Evolutionary conservation across 2,329 filamentous ascomycete species (phyloP), one percentile per base, ranked within the genome.

Genomic region (Metarhizium anisopliae): DNA sequence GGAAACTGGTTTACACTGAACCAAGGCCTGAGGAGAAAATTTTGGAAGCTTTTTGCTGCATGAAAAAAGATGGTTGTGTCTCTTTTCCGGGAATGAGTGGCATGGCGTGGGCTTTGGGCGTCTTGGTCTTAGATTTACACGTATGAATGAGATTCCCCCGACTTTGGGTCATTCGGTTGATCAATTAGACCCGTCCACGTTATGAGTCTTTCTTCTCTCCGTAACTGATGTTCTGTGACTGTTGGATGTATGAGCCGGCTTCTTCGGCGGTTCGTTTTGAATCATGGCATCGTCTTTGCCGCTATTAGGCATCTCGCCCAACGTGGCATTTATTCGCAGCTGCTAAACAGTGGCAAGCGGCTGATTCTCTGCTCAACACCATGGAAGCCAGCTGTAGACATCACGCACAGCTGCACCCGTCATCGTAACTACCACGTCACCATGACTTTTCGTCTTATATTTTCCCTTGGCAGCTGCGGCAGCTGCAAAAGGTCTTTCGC

Each of bases 91-190:
- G 16, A 25, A 29, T 51, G 30, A 38, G 47, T 47, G 55, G 55
- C 53, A 40, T 54, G 53, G 51, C 51, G 55, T 52, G 58, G 55
- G 51, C 55, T 59, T 52, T 69, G 69, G 71, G 73, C 72, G 72
- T 74, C 51, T 67, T 66, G 68, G 70, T 70, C 67, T 68, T 69
- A 65, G 66, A 64, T 70, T 63, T 61, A 66, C 64, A 69, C 70
- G 68, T 70, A 71, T 71, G 68, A 71, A 71, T 71, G 69, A 71
- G 65, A 70, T 70, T 66, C 61, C 68, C 68, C 67, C 60, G 65
- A 45, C 51, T 62, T 63, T 67, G 68, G 68, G 67, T 64, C 69
- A 68, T 70, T 69, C 67, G 63, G 66, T 69, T 66, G 67, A 62
- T 62, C 65, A 64, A 67, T 68, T 63, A 53, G 62, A 68, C 66